Evolutionary conservation across 495 filamentous ascomycete species (phyloP).

Genomic region (Neurospora sp.): DNA sequence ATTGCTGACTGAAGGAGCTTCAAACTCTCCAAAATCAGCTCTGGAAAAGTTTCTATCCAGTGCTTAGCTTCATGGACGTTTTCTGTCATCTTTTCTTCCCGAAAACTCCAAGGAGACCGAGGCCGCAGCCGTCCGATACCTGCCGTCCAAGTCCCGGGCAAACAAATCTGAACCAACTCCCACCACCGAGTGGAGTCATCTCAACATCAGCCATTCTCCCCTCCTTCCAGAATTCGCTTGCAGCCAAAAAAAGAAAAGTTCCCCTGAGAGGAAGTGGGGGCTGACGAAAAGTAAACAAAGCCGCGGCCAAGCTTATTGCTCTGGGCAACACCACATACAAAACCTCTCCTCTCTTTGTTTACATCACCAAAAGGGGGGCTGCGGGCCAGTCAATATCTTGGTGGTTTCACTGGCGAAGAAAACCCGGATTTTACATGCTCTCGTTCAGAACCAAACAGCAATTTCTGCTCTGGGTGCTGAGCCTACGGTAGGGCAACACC

Average conservation of each 20-base stretch:
- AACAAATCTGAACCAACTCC: conserved; percentile 1
- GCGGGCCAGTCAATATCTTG: not conserved
- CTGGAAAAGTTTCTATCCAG: not conserved
- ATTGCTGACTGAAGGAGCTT: not conserved
- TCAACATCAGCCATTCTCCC: not conserved
- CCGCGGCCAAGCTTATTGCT: not conserved
- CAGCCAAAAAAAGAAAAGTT: not conserved
- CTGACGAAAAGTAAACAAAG: not conserved
- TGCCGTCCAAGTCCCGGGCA: not conserved
- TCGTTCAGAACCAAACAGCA: not conserved
- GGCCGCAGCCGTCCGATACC: not conserved
- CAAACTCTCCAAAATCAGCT: not conserved
- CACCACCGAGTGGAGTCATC: not conserved
- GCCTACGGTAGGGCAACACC: not conserved
- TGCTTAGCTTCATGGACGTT: not conserved
- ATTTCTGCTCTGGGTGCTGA: not conserved
- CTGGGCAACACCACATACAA: not conserved
- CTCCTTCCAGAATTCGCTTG: not conserved
- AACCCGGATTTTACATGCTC: not conserved
- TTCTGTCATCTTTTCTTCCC: not conserved
- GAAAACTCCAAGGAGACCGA: too few relatives aligned
- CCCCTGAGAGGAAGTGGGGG: not conserved
- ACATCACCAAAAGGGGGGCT: not conserved
- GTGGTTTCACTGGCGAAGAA: not conserved
- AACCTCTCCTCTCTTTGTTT: not conserved